Conservation (phyloP, 2,329 filamentous ascomycete genomes). For the Talaromyces atroroseus region DNA sequence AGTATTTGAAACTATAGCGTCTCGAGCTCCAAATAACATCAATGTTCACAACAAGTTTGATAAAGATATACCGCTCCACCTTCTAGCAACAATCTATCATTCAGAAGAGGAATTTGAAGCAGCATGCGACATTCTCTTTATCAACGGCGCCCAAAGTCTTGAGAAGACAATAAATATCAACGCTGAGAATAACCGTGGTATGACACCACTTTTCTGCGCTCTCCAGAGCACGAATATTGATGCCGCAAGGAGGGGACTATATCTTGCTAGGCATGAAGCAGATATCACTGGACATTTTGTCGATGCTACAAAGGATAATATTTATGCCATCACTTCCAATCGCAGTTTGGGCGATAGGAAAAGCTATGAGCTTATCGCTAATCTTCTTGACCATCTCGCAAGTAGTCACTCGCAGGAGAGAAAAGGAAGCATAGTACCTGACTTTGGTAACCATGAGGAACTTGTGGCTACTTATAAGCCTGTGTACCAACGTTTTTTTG, state of each 20-base stretch:
- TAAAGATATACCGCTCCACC: slow-evolving; percentile 21
- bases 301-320: slow-evolving; percentile 18
- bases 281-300: slow-evolving; percentile 9
- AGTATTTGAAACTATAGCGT: slow-evolving; percentile 16
- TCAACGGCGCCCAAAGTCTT: slow-evolving; percentile 11
- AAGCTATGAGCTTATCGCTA: slow-evolving; percentile 19
- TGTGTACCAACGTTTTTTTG: neutral
- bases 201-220: slow-evolving; percentile 20
- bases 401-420: neutral
- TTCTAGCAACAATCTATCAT: slow-evolving; percentile 18
- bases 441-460: neutral
- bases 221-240: slow-evolving; percentile 17
- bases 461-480: neutral
- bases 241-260: slow-evolving; percentile 17
- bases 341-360: slow-evolving; percentile 17
- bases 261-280: slow-evolving; percentile 20
- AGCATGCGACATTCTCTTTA: slow-evolving; percentile 19
- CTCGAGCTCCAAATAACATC: slow-evolving; percentile 14
- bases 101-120: slow-evolving; percentile 22
- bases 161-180: slow-evolving; percentile 16
- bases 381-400: slow-evolving; percentile 16
- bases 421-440: no score
- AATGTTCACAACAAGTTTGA: slow-evolving; percentile 17
- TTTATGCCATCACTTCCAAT: slow-evolving; percentile 21
- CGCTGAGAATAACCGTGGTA: slow-evolving; percentile 16